Conservation (phyloP, 2,329 filamentous ascomycete genomes). For the Immersiporthe knoxdaviesiana region DNA sequence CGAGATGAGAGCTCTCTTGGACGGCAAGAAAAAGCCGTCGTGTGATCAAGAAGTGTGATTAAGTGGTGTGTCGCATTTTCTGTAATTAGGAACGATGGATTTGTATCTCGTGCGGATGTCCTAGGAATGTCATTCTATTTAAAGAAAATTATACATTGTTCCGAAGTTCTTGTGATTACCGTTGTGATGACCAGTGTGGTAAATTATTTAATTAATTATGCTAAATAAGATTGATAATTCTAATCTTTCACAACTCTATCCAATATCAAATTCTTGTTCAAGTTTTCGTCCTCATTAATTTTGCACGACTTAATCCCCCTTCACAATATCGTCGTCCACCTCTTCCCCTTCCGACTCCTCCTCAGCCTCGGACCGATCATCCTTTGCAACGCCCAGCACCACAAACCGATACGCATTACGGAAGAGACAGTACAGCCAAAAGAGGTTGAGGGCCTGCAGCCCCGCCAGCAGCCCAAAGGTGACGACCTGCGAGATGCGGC, state of each 20-base stretch:
- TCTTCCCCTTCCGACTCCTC: not conserved
- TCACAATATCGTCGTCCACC: not conserved
- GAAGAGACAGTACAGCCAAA: constrained; percentile 6
- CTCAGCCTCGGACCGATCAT: constrained; percentile 8
- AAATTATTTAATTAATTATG: too few relatives aligned
- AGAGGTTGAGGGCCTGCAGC: constrained; percentile 5
- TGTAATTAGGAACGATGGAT: too few relatives aligned
- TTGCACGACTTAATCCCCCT: not conserved
- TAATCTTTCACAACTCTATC: too few relatives aligned
- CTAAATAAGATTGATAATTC: too few relatives aligned
- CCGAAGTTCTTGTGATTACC: too few relatives aligned
- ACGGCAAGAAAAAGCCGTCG: not conserved
- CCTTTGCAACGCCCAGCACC: constrained; percentile 1
- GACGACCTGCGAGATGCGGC: constrained; percentile 57
- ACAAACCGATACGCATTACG: not conserved
- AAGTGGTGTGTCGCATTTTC: too few relatives aligned
- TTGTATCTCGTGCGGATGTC: too few relatives aligned
- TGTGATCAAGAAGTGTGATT: not conserved
- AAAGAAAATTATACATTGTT: too few relatives aligned
- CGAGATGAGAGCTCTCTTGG: not conserved
- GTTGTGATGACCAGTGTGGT: too few relatives aligned
- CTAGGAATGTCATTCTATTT: too few relatives aligned
- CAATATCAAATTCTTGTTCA: too few relatives aligned
- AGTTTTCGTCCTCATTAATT: not conserved
- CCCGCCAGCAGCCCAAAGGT: not conserved